phyloP scores from a whole-genome alignment of 768 basidiomycete genomes.

The Tulasnella sp. region DNA sequence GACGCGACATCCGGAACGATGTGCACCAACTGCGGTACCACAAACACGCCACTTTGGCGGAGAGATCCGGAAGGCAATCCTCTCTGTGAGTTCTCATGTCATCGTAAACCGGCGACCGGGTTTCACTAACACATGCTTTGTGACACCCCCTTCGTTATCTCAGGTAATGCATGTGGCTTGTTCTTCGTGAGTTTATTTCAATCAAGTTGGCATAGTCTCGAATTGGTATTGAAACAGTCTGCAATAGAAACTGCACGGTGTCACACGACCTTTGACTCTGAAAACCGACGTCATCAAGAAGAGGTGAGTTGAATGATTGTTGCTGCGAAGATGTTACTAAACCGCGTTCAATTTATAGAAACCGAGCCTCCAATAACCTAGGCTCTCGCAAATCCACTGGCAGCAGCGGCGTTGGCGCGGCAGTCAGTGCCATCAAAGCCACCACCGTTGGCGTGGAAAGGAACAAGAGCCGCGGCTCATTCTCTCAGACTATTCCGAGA shows the following conservation, averaged over 20 bases:
- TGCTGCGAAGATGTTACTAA: neutral
- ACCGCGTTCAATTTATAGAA: conserved; percentile 1
- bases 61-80: conserved; percentile 89
- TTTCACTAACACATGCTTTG: no score
- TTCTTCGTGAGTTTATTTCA: conserved; percentile 61
- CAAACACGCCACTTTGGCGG: conserved; percentile 89
- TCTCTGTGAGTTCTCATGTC: conserved; percentile 48
- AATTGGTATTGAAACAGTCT: neutral
- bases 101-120: neutral
- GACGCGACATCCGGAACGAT: conserved; percentile 60
- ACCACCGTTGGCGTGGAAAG: neutral
- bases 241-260: conserved; percentile 83
- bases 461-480: no score
- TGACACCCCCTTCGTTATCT: no score
- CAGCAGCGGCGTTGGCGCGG: conserved; percentile 5
- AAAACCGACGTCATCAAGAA: conserved; percentile 99
- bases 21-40: conserved; percentile 93
- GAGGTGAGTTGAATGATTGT: conserved; percentile 38
- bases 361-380: conserved; percentile 2
- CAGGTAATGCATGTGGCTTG: conserved; percentile 84
- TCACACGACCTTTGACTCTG: conserved; percentile 84
- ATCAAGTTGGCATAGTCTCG: neutral
- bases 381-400: conserved; percentile 10
- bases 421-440: conserved; percentile 1
- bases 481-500: no score